Base-by-base conservation (phyloP, 345 rosid genomes). In the Heritiera fomes region DNA sequence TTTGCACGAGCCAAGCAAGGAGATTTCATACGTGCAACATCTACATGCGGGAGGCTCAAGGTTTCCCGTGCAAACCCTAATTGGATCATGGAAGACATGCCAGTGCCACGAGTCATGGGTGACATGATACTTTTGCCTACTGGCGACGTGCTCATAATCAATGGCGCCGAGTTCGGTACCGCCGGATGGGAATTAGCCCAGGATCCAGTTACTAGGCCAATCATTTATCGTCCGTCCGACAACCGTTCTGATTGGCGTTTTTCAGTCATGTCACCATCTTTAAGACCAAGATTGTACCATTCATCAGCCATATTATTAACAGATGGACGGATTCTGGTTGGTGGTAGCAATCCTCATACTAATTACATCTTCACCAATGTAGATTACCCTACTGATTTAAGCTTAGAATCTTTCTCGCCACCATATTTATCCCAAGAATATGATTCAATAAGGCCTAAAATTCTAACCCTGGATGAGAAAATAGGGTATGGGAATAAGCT, bases 41-140 rank as follows among this genome's bases (percentile, higher is more conserved):
- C 89, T n/a, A 79, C 93, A 0, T 95, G 98, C 59, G 98, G 97
- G 52, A 82, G 97, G 77, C 82, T 95, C n/a, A 85, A 72, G 78
- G 86, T 88, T 28, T 65, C 78, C 67, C 80, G 75, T 58, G 76
- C 41, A 15, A 81, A 86, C 81, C 92, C 93, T 49, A 76, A 20
- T 0, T 95, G 98, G 98, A 78, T 68, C 47, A 90, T 91, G 93
- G 98, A 93, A 81, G 68, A 83, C 41, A 90, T 93, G 95, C 97
- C 98, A 0, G 50, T 84, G 5, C 87, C 90, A 10, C 87, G 98
- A 71, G 93, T 90, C n/a, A 93, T 95, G 98, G 88, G 95, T 0
- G 98, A 95, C 76, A 93, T 93, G 98, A 53, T 95, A 0, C 83
- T 95, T 32, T 88, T 95, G 20, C 95, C 97, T 0, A 89, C 86